Base-by-base conservation (phyloP, 257 asterid species). In the Lycium barbarum region DNA sequence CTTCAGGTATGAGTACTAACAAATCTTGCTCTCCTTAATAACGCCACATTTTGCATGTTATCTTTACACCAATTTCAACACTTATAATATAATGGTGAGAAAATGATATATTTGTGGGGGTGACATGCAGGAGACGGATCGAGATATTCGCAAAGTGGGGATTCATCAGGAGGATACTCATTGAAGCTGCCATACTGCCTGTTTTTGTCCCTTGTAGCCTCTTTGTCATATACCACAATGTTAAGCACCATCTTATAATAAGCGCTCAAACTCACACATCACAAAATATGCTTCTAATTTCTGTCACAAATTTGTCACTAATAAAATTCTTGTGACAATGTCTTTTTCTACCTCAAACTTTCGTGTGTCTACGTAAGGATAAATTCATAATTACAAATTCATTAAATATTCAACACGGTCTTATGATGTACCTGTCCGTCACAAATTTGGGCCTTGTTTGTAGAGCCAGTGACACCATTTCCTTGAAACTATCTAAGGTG, bases 131-230 rank as follows among this genome's bases (percentile, higher is more conserved):
- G 59, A 73, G 59, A 73, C 1, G 2, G 59, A 73, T 73, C 59
- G 20, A 73, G 59, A 73, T n/a, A 6, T 47, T 73, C 59, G 1
- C 81, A 49, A 20, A 20, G n/a, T 45, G 59, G 22, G 35, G 81
- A 73, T 73, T 73, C 81, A 73, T 73, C 87, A 87, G 85, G 85
- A 51, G 84, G 59, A 73, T 73, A 83, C 54, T 78, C 84, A 45
- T 78, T 84, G 61, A 86, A 57, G 82, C 81, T 71, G 35, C 18
- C 76, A 35, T 66, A 53, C 55, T 38, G 78, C 49, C 9, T 40
- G 8, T 65, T 51, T 49, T 51, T 87, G 72, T 61, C 66, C 53
- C 35, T 85, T 54, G 43, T 12, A 9, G 40, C 49, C 49, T 79
- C 85, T 35, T 47, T 73, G 40, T 80, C 65, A 38, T 74, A 61